Percentiles rank a stretch among this genome's conserved stretches.
phyloP scores from a whole-genome alignment of 2,329 filamentous ascomycete genomes.

The Sporothrix sp. region DNA sequence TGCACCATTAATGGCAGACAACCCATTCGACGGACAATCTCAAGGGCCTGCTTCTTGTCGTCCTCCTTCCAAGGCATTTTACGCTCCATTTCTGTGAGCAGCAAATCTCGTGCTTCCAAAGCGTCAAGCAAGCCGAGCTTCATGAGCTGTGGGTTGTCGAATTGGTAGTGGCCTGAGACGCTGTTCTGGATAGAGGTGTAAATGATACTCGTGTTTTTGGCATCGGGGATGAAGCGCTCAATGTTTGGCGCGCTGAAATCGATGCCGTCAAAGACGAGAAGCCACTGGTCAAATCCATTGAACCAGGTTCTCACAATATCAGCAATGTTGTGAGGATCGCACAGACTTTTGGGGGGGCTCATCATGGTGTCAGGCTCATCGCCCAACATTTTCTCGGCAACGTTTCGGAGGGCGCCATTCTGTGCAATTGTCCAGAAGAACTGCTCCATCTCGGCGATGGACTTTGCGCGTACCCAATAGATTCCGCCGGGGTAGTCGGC shows the following conservation, averaged over 20 bases:
- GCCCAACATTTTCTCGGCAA: conserved; percentile 29
- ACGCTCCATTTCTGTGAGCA: conserved; percentile 54
- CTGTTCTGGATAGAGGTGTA: conserved; percentile 58
- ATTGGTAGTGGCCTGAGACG: conserved; percentile 44
- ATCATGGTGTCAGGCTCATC: conserved; percentile 16
- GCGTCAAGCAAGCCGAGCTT: conserved; percentile 44
- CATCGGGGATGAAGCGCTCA: conserved; percentile 53
- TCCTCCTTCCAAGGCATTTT: conserved; percentile 42
- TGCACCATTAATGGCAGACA: conserved; percentile 59
- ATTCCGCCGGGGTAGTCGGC: conserved; percentile 54
- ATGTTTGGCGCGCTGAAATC: conserved; percentile 50
- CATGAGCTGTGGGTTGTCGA: conserved; percentile 48
- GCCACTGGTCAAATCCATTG: conserved; percentile 51
- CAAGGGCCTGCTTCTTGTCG: conserved; percentile 47
- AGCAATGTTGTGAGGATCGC: conserved; percentile 39
- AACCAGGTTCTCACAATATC: conserved; percentile 53
- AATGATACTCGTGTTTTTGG: conserved; percentile 52
- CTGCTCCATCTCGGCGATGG: conserved; percentile 46
- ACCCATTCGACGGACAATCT: conserved; percentile 54
- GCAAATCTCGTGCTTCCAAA: conserved; percentile 48
- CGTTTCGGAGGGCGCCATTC: conserved; percentile 38
- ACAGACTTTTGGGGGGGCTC: conserved; percentile 17
- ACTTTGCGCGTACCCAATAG: conserved; percentile 60
- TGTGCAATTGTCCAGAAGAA: conserved; percentile 59
- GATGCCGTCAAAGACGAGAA: conserved; percentile 58